Evolutionary conservation across 257 asterid species (phyloP).

Genomic region (Solanum habrochaites): DNA sequence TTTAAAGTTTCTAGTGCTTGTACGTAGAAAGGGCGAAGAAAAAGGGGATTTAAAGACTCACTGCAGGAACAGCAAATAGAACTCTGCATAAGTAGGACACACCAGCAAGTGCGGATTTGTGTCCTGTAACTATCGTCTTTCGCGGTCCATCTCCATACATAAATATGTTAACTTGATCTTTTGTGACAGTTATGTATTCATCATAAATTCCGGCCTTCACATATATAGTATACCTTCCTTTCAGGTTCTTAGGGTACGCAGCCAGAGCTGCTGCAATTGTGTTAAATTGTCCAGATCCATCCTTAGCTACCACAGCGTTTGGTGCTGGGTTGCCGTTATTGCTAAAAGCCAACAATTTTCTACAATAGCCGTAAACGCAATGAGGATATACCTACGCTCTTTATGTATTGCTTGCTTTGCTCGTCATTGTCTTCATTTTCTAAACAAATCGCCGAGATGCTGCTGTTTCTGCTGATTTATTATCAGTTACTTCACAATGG

Average conservation of each 20-base stretch:
- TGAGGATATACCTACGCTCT: no score
- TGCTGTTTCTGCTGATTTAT: no score
- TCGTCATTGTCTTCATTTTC: no score
- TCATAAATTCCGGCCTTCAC: constrained; percentile 31
- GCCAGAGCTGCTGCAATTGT: constrained; percentile 14
- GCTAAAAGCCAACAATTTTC: constrained; percentile 6
- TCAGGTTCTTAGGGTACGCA: constrained; percentile 21
- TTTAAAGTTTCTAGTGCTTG: no score
- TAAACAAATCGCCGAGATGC: no score
- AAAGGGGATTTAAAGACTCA: no score
- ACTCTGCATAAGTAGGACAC: no score
- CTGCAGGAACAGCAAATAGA: no score
- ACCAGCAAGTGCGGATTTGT: constrained; percentile 14
- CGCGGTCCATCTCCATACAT: constrained; percentile 41
- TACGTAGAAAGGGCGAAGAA: no score
- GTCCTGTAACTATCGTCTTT: constrained; percentile 27
- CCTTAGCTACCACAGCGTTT: constrained; percentile 31
- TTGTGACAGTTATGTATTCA: constrained; percentile 15
- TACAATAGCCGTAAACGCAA: no score
- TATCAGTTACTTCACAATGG: no score
- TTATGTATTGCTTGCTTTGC: no score
- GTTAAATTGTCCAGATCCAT: constrained; percentile 24
- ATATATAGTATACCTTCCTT: constrained; percentile 24
- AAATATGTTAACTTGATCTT: constrained; percentile 20
- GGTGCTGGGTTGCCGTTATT: constrained; percentile 3